Evolutionary conservation across 306 rosid genomes (phyloP), one percentile per base, ranked within the genome.

Genomic region (Crotalaria pallida): DNA sequence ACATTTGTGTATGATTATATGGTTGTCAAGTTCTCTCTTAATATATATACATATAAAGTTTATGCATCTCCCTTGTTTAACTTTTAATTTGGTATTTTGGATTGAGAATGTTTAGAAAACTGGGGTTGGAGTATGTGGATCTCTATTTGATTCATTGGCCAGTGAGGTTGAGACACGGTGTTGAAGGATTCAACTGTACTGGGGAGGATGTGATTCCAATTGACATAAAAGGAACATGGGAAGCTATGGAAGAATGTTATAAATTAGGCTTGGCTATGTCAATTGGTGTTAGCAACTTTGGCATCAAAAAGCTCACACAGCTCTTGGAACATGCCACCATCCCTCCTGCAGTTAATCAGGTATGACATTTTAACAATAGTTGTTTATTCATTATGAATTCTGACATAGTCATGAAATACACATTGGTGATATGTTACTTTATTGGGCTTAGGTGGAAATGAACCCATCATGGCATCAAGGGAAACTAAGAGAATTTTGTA

Each of bases 361-460:
- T 71, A 31, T 10, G 2, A n/a, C 24, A 10, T 2, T 4, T 62
- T 21, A 48, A 29, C 18, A 45, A 23, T 63, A 58, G 43, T 11
- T 29, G 23, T n/a, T n/a, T n/a, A 29, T 2, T 17, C 47, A 59
- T 59, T 59, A 6, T 31, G 70, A 10, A 59, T 59, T 59, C 13
- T 31, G 70, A 4, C 21, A 2, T 26, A n/a, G 16, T 43, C 7
- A 65, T 47, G 23, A 33, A 31, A 10, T 16, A 11, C 19, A 34
- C 2, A 59, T 33, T 6, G 3, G 47, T 34, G 64, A 16, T 55
- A 7, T 24, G 44, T 34, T 11, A 65, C 2, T n/a, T 17, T 18
- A 67, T 10, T 63, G 23, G 24, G 5, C 68, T 68, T 56, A 79
- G 83, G 75, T 79, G 34, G 83, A 79, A 75, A 73, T 79, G 79